Conservation (phyloP, 345 rosid genomes). For the Populus euphratica region DNA sequence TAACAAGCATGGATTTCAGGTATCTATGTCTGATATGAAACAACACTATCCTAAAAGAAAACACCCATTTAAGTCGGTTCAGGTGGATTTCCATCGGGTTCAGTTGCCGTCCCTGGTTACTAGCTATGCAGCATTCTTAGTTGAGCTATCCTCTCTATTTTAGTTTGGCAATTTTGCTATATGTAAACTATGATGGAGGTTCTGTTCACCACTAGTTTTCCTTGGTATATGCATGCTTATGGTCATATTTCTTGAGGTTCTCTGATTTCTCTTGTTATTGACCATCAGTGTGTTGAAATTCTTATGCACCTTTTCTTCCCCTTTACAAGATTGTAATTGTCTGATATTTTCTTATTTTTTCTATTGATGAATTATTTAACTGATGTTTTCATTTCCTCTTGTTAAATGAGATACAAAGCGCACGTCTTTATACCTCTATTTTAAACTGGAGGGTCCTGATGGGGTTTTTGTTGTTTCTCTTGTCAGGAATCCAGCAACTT, state of each 20-base stretch:
- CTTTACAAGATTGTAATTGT: background rate
- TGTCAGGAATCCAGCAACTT: conserved; percentile 83
- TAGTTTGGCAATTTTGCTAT: background rate
- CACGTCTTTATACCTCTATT: background rate
- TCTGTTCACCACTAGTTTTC: background rate
- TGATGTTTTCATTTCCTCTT: background rate
- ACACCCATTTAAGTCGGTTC: background rate
- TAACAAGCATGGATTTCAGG: too few species aligned
- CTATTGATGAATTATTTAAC: background rate
- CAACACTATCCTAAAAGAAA: background rate
- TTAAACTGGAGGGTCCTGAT: conserved; percentile 9
- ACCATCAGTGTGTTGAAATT: background rate
- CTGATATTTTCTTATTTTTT: background rate
- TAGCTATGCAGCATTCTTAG: background rate
- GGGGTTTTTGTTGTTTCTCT: conserved; percentile 4
- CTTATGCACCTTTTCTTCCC: background rate
- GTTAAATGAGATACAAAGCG: background rate
- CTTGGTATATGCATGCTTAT: background rate
- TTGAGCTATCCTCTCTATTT: background rate
- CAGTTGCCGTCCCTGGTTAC: background rate
- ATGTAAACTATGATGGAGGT: background rate
- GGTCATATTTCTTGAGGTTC: background rate
- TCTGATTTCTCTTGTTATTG: background rate
- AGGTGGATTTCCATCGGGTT: background rate
- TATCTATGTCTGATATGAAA: too few species aligned